A percentile compares a stretch with the other conserved stretches of the same genome.
Conservation (phyloP, 306 rosid species). For the Luffa acutangula region DNA sequence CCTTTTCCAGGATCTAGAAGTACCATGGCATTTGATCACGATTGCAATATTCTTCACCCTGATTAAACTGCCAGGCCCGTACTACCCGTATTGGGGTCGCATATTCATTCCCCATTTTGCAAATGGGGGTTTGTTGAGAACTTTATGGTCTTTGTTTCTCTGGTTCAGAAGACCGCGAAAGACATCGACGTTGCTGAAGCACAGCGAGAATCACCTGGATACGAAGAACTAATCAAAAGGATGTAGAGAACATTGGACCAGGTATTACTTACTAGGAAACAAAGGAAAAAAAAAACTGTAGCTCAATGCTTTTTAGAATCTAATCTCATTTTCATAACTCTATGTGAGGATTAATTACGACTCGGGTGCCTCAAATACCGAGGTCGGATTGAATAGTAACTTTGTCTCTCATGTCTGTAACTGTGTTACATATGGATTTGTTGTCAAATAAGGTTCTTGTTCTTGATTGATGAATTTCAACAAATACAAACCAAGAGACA, state of each 20-base stretch:
- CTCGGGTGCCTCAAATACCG: neutral
- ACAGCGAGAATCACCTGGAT: conserved; percentile 4
- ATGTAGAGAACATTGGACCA: conserved; percentile 1
- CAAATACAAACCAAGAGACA: neutral
- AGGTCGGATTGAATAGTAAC: neutral
- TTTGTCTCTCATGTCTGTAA: neutral
- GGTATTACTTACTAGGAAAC: conserved; percentile 13
- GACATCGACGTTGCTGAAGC: conserved; percentile 8
- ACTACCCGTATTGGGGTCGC: conserved; percentile 82
- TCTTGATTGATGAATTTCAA: neutral
- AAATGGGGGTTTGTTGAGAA: conserved; percentile 34
- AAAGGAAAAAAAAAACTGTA: neutral
- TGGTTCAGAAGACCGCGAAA: conserved; percentile 26
- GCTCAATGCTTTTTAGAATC: neutral
- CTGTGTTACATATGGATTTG: neutral
- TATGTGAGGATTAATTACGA: neutral
- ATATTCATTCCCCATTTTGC: conserved; percentile 71
- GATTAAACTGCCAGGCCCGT: conserved; percentile 82
- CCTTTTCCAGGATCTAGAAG: conserved; percentile 66
- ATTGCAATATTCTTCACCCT: conserved; percentile 63
- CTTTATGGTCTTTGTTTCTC: conserved; percentile 24
- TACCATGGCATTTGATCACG: conserved; percentile 87
- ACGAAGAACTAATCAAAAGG: neutral
- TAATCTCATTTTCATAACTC: neutral
- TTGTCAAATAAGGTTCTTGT: neutral